These are phyloP conservation scores for Penicillium sp. DNA, from an alignment of 2,329 filamentous ascomycete species.

Conservation along the genomic window DNA sequence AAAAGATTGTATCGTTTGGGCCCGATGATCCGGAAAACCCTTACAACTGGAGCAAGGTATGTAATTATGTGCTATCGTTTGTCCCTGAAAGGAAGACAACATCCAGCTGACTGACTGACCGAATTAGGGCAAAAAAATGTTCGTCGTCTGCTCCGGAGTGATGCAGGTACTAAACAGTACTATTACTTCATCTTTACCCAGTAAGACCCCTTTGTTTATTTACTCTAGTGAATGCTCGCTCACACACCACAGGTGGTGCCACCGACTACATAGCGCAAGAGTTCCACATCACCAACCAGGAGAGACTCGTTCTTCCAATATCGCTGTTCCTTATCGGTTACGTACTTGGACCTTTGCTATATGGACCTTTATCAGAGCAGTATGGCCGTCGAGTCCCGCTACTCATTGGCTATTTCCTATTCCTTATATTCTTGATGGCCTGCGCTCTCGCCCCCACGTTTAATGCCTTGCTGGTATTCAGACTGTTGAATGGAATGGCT, in stretches of 20 bases:
- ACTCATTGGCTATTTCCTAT: conserved; percentile 48
- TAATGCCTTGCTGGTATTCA: conserved; percentile 39
- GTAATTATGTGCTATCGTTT: not conserved
- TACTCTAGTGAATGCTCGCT: not conserved
- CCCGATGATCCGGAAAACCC: conserved; percentile 32
- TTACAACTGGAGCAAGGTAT: conserved; percentile 31
- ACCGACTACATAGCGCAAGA: conserved; percentile 34
- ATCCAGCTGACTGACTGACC: not conserved
- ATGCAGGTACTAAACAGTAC: conserved; percentile 41
- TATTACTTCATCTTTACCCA: conserved; percentile 36
- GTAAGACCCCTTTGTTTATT: not conserved
- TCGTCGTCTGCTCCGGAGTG: conserved; percentile 34
- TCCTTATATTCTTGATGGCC: conserved; percentile 40
- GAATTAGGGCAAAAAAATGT: conserved; percentile 28
- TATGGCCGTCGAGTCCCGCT: conserved; percentile 42
- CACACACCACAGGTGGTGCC: conserved; percentile 25
- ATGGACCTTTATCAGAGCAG: conserved; percentile 42
- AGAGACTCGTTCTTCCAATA: conserved; percentile 35
- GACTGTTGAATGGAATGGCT: conserved; percentile 43
- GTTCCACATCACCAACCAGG: conserved; percentile 29
- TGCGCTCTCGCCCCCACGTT: conserved; percentile 44
- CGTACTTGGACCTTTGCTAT: conserved; percentile 41
- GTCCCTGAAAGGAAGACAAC: not conserved
- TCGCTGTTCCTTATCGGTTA: conserved; percentile 41
- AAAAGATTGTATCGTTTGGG: conserved; percentile 33